These are phyloP conservation scores for Malassezia furfur DNA, from an alignment of 1,284 basidiomycete genomes.

Conservation along the genomic window DNA sequence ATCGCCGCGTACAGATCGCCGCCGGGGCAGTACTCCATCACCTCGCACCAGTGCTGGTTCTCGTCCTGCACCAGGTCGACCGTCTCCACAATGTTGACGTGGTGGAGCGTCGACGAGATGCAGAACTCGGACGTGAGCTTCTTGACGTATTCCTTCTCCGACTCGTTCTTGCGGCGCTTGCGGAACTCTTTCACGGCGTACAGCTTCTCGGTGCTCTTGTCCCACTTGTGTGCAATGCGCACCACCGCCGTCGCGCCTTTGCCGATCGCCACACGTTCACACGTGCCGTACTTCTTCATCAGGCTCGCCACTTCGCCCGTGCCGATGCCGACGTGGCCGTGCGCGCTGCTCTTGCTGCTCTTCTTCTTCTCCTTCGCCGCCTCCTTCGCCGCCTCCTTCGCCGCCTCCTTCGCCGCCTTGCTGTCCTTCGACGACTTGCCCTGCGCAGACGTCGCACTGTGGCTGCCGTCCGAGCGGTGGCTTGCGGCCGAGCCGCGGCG, in stretches of 20 bases:
- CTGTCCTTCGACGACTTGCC: conserved; percentile 23
- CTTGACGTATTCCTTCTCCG: conserved; percentile 98
- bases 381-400: conserved; percentile 19
- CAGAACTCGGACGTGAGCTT: conserved; percentile 99
- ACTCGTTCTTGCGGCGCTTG: conserved; percentile 92
- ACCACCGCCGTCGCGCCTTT: conserved; percentile 97
- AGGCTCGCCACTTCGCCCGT: conserved; percentile 38
- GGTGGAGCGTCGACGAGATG: conserved; percentile 93
- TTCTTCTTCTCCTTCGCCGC: conserved; percentile 19
- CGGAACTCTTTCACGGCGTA: conserved; percentile 99
- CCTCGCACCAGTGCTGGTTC: conserved; percentile 91
- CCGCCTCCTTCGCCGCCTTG: conserved; percentile 23
- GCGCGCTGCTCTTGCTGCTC: conserved; percentile 24
- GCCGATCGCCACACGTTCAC: conserved; percentile 90
- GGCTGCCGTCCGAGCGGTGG: conserved; percentile 20
- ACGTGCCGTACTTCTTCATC: conserved; percentile 86
- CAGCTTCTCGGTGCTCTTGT: conserved; percentile 88
- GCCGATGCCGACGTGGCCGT: conserved; percentile 6
- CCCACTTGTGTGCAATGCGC: conserved; percentile 95
- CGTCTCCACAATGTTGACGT: conserved; percentile 92
- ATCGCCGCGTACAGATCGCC: conserved; percentile 95
- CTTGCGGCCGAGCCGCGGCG: conserved; percentile 37
- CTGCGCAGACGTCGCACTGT: conserved; percentile 11
- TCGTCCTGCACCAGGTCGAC: conserved; percentile 98
- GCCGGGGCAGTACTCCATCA: conserved; percentile 93